Evolutionary conservation across 257 asterid genomes (phyloP).

Genomic region (Voacanga thouarsii): DNA sequence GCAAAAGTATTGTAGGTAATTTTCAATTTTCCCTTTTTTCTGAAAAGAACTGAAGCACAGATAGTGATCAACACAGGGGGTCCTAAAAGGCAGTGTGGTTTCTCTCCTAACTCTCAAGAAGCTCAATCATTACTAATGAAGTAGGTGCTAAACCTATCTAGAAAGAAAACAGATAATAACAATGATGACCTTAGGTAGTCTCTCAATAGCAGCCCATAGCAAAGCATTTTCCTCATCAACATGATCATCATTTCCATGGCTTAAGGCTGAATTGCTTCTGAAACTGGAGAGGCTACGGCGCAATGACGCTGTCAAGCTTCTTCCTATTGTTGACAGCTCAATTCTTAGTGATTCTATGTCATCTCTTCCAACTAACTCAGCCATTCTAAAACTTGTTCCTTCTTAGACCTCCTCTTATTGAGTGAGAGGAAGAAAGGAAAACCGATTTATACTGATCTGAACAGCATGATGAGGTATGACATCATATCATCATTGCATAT

Average conservation of each 20-base stretch:
- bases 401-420: too few species aligned
- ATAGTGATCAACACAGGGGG: background rate
- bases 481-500: too few species aligned
- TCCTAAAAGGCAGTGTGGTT: background rate
- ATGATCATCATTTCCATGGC: slow-evolving; percentile 1
- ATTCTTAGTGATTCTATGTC: slow-evolving; percentile 21
- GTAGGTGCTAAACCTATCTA: background rate
- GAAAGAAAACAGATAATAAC: too few species aligned
- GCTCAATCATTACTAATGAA: background rate
- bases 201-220: slow-evolving; percentile 33
- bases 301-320: slow-evolving; percentile 25
- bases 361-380: slow-evolving; percentile 21
- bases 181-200: slow-evolving; percentile 18
- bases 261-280: slow-evolving; percentile 14
- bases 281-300: slow-evolving; percentile 13
- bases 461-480: too few species aligned
- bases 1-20: too few species aligned
- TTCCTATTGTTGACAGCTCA: slow-evolving; percentile 25
- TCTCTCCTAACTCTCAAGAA: background rate
- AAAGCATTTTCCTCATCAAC: slow-evolving; percentile 17
- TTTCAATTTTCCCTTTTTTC: too few species aligned
- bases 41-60: background rate
- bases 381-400: slow-evolving; percentile 3
- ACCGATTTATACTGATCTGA: too few species aligned
- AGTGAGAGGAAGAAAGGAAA: too few species aligned